Evolutionary conservation across 2,329 filamentous ascomycete species (phyloP), one percentile per base, ranked within the genome.

Genomic region (Bipolaris cookei): DNA sequence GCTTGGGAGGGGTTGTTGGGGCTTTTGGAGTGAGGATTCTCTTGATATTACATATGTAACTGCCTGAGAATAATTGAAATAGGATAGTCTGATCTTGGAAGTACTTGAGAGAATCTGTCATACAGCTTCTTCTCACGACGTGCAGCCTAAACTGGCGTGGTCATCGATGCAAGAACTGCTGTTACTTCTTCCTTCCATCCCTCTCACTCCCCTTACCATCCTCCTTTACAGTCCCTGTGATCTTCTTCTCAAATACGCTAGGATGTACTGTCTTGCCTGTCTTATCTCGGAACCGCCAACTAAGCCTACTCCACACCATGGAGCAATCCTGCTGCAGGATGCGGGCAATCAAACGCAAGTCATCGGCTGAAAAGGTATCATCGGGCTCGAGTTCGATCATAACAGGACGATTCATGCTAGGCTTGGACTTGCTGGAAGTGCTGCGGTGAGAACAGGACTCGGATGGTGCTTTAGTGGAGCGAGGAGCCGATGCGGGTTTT

Each of bases 211-310:
- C 25, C 39, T 62, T 58, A 1, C 52, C 16, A 32, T 63, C 57
- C 2, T 52, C 46, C 21, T 63, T 60, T 11, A 69, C 46, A 6
- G 14, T 20, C 2, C 71, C 71, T 0, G 64, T 69, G 45, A 82
- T 73, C 67, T 79, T 81, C 58, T 77, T 73, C 62, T 75, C 70
- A 32, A 82, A 74, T 20, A 79, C 75, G 3, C 79, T 75, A 1
- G 79, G 74, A 60, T 77, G 73, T 23, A 84, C 62, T 3, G 73
- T 69, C 38, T 80, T 73, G 2, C 82, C 82, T 1, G 81, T 84
- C 68, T 77, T 77, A 51, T 83, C 80, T 51, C 73, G 78, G 72
- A 84, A 84, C 21, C 73, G 70, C 49, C 77, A 78, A 44, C 79
- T 78, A 2, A 85, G 71, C 4, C 78, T 68, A 13, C 79, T 59